phyloP scores from a whole-genome alignment of 108 stramenopile species.

The Schizochytrium sp. region DNA sequence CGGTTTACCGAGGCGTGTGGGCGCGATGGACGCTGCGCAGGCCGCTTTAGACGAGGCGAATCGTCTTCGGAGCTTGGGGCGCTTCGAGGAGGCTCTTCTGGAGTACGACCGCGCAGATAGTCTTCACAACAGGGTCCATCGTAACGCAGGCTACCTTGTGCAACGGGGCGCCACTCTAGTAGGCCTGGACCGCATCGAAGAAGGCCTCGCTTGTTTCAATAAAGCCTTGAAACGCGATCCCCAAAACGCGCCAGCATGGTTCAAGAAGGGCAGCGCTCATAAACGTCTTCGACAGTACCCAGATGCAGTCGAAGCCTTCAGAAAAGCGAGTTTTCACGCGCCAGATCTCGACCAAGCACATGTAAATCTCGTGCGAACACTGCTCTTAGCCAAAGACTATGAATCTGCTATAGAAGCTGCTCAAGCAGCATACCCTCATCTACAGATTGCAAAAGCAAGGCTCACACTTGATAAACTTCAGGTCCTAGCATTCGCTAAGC shows the following conservation, averaged over 20 bases:
- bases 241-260: not conserved
- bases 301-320: constrained; percentile 16
- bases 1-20: not conserved
- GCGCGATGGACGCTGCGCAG: not conserved
- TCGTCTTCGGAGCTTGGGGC: constrained; percentile 11
- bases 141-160: constrained; percentile 2
- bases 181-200: not conserved
- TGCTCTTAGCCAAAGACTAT: not conserved
- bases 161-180: constrained; percentile 42
- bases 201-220: constrained; percentile 4
- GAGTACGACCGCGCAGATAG: constrained; percentile 28
- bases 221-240: not conserved
- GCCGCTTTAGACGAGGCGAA: constrained; percentile 41
- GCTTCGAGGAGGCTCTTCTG: not conserved
- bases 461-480: constrained; percentile 5
- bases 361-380: constrained; percentile 32
- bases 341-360: constrained; percentile 24
- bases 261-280: constrained; percentile 20
- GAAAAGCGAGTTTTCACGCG: not conserved
- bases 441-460: not conserved
- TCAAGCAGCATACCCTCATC: not conserved
- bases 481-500: constrained; percentile 3
- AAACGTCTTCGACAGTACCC: not conserved
- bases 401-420: not conserved
- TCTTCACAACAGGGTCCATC: not conserved